Conservation (phyloP, 73 alveolate genomes). For the Tetrahymena borealis region DNA sequence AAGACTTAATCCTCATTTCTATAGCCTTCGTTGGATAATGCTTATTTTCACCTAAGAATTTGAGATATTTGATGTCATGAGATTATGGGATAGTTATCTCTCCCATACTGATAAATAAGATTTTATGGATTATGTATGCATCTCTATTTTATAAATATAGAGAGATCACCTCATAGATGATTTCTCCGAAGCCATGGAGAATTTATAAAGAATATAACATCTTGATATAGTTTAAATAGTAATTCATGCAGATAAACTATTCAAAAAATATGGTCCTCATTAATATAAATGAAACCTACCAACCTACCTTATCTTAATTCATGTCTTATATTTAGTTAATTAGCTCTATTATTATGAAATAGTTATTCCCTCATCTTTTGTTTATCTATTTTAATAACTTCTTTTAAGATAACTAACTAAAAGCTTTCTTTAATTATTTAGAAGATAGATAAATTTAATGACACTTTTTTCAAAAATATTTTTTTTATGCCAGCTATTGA, state of each 20-base stretch:
- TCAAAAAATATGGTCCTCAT: not conserved
- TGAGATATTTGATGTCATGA: conserved; percentile 31
- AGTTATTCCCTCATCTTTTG: too few species aligned
- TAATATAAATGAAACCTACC: not conserved
- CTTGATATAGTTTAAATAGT: not conserved
- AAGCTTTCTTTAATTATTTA: too few species aligned
- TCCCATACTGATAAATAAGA: not conserved
- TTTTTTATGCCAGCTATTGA: too few species aligned
- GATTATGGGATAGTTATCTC: conserved; percentile 24
- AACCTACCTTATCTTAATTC: not conserved
- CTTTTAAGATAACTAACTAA: too few species aligned
- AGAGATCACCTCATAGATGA: not conserved
- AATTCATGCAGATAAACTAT: not conserved
- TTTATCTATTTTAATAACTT: too few species aligned
- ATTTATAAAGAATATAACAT: not conserved
- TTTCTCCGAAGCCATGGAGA: not conserved
- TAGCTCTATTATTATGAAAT: too few species aligned
- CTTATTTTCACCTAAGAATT: conserved; percentile 31
- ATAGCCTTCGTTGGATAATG: conserved; percentile 11
- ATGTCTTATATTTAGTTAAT: not conserved
- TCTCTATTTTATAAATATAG: not conserved
- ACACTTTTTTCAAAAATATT: too few species aligned
- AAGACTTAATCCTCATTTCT: not conserved
- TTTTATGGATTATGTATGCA: not conserved
- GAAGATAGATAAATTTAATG: too few species aligned